Evolutionary conservation across 2,329 filamentous ascomycete genomes (phyloP).

Genomic region (Colletotrichum nymphaeae): DNA sequence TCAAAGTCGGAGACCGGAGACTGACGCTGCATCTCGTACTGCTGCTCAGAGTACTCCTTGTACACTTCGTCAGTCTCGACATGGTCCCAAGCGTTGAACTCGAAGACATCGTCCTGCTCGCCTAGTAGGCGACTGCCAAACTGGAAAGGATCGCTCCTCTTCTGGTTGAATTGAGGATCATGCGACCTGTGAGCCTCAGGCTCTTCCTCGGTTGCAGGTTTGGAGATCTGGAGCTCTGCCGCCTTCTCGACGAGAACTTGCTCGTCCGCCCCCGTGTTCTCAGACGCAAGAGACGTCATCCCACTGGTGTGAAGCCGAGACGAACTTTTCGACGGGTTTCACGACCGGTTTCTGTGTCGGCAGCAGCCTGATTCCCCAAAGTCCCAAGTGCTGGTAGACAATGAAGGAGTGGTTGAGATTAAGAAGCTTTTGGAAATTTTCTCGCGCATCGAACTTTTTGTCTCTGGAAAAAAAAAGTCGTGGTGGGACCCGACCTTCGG

Average conservation of each 20-base stretch:
- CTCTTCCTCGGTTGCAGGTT: conserved; percentile 21
- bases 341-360: background rate
- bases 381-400: conserved; percentile 13
- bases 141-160: conserved; percentile 92
- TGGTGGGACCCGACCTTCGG: conserved; percentile 24
- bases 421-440: background rate
- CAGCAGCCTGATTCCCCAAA: conserved; percentile 8
- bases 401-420: background rate
- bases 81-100: conserved; percentile 99
- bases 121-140: conserved; percentile 91
- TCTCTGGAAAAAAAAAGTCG: conserved; percentile 1
- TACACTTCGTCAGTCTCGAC: conserved; percentile 93
- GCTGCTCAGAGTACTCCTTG: conserved; percentile 84
- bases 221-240: conserved; percentile 38
- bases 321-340: background rate
- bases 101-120: conserved; percentile 89
- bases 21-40: conserved; percentile 86
- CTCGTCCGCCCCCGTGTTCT: conserved; percentile 27
- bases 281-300: conserved; percentile 27
- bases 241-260: conserved; percentile 39
- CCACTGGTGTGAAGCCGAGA: background rate
- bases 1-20: conserved; percentile 94
- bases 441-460: conserved; percentile 21
- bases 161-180: conserved; percentile 78
- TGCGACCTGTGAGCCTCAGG: conserved; percentile 75